A percentile compares a stretch with the other conserved stretches of the same genome.
Evolutionary conservation across 306 rosid genomes (phyloP).

Genomic region (Vigna angularis): DNA sequence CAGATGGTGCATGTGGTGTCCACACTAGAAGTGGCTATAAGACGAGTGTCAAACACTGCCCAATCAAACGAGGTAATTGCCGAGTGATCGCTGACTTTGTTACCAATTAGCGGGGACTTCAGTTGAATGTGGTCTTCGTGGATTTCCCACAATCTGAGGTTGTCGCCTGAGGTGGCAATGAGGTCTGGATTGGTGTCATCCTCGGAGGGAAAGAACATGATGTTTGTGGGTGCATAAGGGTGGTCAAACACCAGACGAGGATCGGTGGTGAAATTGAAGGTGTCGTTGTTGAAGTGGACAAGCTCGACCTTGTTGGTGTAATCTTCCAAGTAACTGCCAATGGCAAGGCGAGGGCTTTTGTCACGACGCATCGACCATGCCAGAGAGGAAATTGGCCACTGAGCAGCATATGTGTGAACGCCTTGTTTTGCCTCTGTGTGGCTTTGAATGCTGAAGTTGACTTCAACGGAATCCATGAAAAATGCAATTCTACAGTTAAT

Average conservation of each 20-base stretch:
- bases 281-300: slow-evolving; percentile 56
- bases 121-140: slow-evolving; percentile 63
- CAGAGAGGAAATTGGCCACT: slow-evolving; percentile 64
- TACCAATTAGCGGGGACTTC: slow-evolving; percentile 57
- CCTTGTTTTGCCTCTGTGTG: slow-evolving; percentile 48
- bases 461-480: slow-evolving; percentile 24
- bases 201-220: slow-evolving; percentile 75
- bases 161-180: slow-evolving; percentile 72
- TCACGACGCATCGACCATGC: slow-evolving; percentile 69
- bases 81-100: slow-evolving; percentile 58
- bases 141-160: slow-evolving; percentile 70
- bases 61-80: slow-evolving; percentile 71
- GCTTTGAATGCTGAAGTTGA: slow-evolving; percentile 50
- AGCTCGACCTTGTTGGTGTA: slow-evolving; percentile 72
- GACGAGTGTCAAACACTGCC: slow-evolving; percentile 51
- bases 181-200: slow-evolving; percentile 59
- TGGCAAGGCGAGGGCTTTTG: slow-evolving; percentile 61
- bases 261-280: slow-evolving; percentile 55
- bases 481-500: slow-evolving; percentile 17
- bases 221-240: slow-evolving; percentile 73
- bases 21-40: slow-evolving; percentile 58
- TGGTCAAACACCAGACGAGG: slow-evolving; percentile 61
- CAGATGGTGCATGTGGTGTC: slow-evolving; percentile 72
- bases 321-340: slow-evolving; percentile 69
- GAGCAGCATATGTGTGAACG: slow-evolving; percentile 56